These are phyloP conservation scores for Kernera saxatilis DNA, from an alignment of 345 rosid genomes.

Conservation along the genomic window DNA sequence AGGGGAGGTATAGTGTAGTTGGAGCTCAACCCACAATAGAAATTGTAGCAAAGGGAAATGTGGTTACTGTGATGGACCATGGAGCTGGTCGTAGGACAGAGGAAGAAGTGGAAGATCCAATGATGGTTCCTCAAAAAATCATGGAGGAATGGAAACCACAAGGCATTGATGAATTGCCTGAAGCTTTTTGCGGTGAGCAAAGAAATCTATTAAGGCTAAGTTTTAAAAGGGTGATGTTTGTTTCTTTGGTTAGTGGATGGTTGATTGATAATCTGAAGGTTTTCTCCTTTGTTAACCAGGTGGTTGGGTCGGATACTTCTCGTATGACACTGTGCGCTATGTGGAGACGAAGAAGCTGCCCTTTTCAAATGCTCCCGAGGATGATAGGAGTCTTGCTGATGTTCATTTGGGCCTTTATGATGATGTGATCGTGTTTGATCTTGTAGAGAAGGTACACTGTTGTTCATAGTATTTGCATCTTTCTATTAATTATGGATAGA, in stretches of 20 bases:
- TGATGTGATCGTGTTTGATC: constrained; percentile 86
- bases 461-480: background rate
- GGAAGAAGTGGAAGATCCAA: constrained; percentile 89
- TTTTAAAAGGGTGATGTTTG: too few relatives aligned
- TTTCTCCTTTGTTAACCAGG: constrained; percentile 36
- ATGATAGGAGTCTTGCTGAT: constrained; percentile 91
- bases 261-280: background rate
- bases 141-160: constrained; percentile 88
- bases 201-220: background rate
- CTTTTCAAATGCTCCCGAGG: constrained; percentile 61
- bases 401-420: constrained; percentile 92
- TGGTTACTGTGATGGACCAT: constrained; percentile 83
- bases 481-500: background rate
- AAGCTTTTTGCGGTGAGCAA: constrained; percentile 73
- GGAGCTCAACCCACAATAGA: constrained; percentile 95
- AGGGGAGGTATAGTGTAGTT: constrained; percentile 85
- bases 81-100: constrained; percentile 50
- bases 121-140: constrained; percentile 72
- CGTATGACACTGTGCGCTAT: constrained; percentile 88
- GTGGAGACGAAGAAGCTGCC: constrained; percentile 87
- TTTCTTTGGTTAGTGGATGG: too few relatives aligned
- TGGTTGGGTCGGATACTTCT: constrained; percentile 97
- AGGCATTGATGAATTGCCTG: constrained; percentile 75
- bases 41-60: constrained; percentile 73
- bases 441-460: constrained; percentile 68